Base-by-base conservation (phyloP, 202 grass and related monocot genomes). In the Panicum hallii region DNA sequence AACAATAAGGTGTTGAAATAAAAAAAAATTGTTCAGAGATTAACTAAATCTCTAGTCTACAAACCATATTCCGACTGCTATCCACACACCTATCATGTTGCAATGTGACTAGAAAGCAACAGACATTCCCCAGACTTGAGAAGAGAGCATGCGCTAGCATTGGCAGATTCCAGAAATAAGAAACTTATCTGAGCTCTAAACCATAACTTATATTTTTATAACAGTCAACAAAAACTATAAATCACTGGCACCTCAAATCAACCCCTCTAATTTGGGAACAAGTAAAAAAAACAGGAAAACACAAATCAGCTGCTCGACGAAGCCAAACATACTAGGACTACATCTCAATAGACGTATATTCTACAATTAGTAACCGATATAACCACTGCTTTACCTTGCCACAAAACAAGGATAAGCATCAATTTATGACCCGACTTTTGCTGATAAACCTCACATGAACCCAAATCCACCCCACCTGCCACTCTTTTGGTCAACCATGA, bases 331-430 rank as follows among this genome's bases (percentile, higher is more conserved):
- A 83, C 86, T 84, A 81, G 64, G 70, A 43, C 82, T 88, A 77
- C 73, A 87, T 81, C 74, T 79, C 73, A 87, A 83, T 79, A 88
- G 80, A 81, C 44, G 79, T 83, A 81, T 84, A 84, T 92, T 77
- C 87, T 92, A 89, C 84, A 87, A 89, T 88, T 89, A 92, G 79
- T 67, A 89, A 92, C 71, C 87, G 67, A 84, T 89, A 77, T 70
- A 26, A 89, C 79, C 76, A 87, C 23, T 52, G 79, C 84, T 84
- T 77, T 78, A 64, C 73, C 90, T 72, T 83, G 87, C 86, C 79
- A 85, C 82, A 88, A 94, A 94, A 91, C 87, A 89, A 81, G 87
- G 62, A 1, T 58, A 54, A 85, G 56, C 77, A 86, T 65, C 83
- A 88, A 85, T 85, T 84, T 85, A 89, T 87, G 84, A 82, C 54